Evolutionary conservation across 352 stramenopile genomes (phyloP).

Genomic region (Elongisporangium senticosum): DNA sequence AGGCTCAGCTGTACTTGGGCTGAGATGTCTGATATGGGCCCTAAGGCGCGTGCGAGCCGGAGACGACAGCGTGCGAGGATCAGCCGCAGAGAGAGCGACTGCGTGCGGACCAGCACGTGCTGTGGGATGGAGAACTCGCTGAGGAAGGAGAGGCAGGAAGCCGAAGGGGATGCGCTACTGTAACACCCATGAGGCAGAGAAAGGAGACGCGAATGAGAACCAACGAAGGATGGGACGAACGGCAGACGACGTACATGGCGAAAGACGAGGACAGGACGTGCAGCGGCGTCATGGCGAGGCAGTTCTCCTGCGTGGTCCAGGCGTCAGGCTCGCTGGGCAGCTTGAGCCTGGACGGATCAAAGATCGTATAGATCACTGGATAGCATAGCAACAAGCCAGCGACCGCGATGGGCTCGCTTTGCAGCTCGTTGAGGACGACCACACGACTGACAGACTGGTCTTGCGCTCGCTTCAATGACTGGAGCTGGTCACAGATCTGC

Average conservation of each 20-base stretch:
- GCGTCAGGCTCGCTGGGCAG: neutral
- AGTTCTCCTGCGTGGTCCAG: conserved; percentile 40
- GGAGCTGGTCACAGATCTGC: conserved; percentile 1
- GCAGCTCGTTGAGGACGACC: neutral
- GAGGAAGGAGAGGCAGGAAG: neutral
- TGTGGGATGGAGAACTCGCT: conserved; percentile 47
- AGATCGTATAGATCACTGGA: conserved; percentile 33
- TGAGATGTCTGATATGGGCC: neutral
- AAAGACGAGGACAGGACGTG: conserved; percentile 25
- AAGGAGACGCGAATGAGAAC: conserved; percentile 14
- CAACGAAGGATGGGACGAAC: neutral
- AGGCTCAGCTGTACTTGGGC: neutral
- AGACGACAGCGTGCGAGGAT: neutral
- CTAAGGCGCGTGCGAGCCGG: neutral
- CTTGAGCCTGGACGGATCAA: neutral
- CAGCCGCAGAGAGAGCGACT: neutral
- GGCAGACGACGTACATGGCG: conserved; percentile 6
- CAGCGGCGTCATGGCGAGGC: conserved; percentile 45
- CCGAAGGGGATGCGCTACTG: neutral
- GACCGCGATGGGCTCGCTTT: conserved; percentile 15
- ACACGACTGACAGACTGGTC: neutral
- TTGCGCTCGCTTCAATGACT: neutral
- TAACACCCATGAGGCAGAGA: neutral
- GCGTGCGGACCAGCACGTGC: conserved; percentile 16
- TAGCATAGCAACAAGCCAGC: conserved; percentile 42